Evolutionary conservation across 257 asterid genomes (phyloP).

Genomic region (Nemophila menziesii): DNA sequence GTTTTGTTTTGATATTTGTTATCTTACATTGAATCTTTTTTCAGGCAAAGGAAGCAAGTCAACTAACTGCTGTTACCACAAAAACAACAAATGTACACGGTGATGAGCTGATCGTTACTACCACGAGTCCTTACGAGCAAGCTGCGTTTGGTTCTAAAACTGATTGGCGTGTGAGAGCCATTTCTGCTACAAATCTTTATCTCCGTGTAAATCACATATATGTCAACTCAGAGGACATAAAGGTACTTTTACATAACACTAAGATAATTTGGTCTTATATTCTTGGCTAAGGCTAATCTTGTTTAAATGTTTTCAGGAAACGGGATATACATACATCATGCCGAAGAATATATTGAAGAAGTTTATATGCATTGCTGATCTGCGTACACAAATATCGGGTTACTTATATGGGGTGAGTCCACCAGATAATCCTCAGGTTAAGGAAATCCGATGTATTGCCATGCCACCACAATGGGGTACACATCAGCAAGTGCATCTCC

Average conservation of each 20-base stretch:
- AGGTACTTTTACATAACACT: slow-evolving; percentile 36
- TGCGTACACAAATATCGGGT: slow-evolving; percentile 90
- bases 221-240: slow-evolving; percentile 94
- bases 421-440: slow-evolving; percentile 98
- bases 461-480: slow-evolving; percentile 99
- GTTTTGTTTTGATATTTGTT: neutral
- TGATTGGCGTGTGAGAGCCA: slow-evolving; percentile 99
- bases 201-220: slow-evolving; percentile 95
- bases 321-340: slow-evolving; percentile 95
- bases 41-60: slow-evolving; percentile 92
- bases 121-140: slow-evolving; percentile 95
- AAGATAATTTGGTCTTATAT: neutral
- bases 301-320: slow-evolving; percentile 52
- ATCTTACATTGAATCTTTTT: neutral
- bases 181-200: slow-evolving; percentile 93
- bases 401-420: slow-evolving; percentile 92
- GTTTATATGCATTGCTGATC: slow-evolving; percentile 92
- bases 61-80: slow-evolving; percentile 93
- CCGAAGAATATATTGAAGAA: slow-evolving; percentile 95
- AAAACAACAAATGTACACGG: slow-evolving; percentile 92
- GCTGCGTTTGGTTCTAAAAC: slow-evolving; percentile 80
- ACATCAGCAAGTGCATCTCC: slow-evolving; percentile 91
- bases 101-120: slow-evolving; percentile 81
- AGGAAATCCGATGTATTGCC: slow-evolving; percentile 97
- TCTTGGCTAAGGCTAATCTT: neutral